Base-by-base conservation (phyloP, 148 eudicot species). In the Silene conica region DNA sequence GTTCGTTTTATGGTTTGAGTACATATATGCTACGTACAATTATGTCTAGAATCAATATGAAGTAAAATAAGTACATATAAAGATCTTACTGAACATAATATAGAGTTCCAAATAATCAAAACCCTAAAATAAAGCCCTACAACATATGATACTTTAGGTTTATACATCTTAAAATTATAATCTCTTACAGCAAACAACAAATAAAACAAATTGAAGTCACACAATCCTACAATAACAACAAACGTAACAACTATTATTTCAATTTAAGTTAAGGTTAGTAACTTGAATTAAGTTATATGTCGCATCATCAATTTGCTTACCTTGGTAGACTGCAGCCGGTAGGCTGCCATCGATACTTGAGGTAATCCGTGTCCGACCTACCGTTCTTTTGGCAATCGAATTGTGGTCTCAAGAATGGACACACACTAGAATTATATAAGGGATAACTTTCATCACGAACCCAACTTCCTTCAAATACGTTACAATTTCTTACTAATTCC, bases 381-480 rank as follows among this genome's bases (percentile, higher is more conserved):
- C 85, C 86, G 55, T 83, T 81, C 21, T 34, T 63, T 26, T 72
- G 82, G 69, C 89, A 86, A 59, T 82, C 72, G 45, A 83, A 83
- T 38, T 80, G 74, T 15, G 67, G 55, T 61, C 66, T 64, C 5
- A 86, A 54, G 63, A 75, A 83, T 1, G 81, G 79, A 67, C 89
- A 86, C 48, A 72, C 63, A 23, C 65, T 22, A 14, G 71, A 46
- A 34, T 80, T 68, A 28, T 78, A 78, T 9, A 87, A 86, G 0
- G 79, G 86, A 14, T 80, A 83, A 50, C 79, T 80, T 3, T 83
- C 64, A 0, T 65, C 71, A 74, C 86, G 82, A 22, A 26, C 81
- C 96, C 96, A 91, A 28, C 74, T 85, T 20, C 96, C 96, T 70
- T 79, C 1, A 45, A 78, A 87, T 6, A 85, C 20, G 71, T 91